phyloP scores from a whole-genome alignment of 108 stramenopile genomes.

The Licmophora abbreviata region DNA sequence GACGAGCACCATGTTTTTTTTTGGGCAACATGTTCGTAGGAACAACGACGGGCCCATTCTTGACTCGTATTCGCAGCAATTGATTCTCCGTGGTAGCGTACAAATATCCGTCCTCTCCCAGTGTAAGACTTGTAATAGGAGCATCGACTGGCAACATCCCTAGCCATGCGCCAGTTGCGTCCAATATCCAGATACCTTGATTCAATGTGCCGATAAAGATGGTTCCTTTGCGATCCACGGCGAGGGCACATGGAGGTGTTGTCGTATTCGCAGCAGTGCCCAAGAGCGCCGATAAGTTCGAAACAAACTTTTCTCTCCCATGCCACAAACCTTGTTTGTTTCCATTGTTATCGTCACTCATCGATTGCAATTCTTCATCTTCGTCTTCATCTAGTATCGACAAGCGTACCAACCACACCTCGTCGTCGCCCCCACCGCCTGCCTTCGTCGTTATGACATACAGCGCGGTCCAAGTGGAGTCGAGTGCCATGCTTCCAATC shows the following conservation, averaged over 20 bases:
- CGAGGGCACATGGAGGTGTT: conserved; percentile 24
- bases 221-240: conserved; percentile 38
- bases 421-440: neutral
- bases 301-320: neutral
- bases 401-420: conserved; percentile 3
- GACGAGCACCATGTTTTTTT: neutral
- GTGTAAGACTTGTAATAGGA: conserved; percentile 20
- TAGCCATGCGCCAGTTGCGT: conserved; percentile 4
- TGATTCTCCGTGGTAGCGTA: conserved; percentile 39
- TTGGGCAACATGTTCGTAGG: conserved; percentile 34
- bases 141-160: conserved; percentile 7
- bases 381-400: conserved; percentile 22
- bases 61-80: conserved; percentile 36
- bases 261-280: neutral
- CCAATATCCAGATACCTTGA: conserved; percentile 21
- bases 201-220: conserved; percentile 37
- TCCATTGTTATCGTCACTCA: neutral
- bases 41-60: conserved; percentile 19
- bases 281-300: neutral
- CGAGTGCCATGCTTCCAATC: conserved; percentile 53
- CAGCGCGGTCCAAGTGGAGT: conserved; percentile 17
- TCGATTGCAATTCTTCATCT: neutral
- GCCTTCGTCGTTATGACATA: conserved; percentile 17
- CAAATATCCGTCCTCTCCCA: conserved; percentile 62
- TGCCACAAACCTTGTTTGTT: conserved; percentile 5